phyloP scores from a whole-genome alignment of 2,329 filamentous ascomycete genomes.

The Tothia fuscella region DNA sequence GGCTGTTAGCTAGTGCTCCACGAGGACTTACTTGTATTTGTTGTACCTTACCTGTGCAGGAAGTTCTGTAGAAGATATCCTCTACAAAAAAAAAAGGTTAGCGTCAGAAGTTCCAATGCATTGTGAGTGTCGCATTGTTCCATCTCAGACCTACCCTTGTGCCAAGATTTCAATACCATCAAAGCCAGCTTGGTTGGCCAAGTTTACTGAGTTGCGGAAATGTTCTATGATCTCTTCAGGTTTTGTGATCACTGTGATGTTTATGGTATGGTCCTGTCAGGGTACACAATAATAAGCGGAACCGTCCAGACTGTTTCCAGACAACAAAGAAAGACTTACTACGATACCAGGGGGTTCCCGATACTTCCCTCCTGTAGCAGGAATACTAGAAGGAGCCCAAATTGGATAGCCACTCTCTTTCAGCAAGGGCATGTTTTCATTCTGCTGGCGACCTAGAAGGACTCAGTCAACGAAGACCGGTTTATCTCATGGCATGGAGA shows the following conservation, averaged over 20 bases:
- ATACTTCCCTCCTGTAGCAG: conserved; percentile 15
- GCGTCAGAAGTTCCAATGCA: not conserved
- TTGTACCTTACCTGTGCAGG: not conserved
- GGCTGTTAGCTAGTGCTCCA: not conserved
- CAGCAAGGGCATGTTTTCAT: conserved; percentile 17
- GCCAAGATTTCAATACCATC: conserved; percentile 14
- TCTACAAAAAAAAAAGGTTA: too few relatives aligned
- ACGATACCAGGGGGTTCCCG: conserved; percentile 13
- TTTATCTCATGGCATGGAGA: too few relatives aligned
- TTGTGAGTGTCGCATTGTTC: not conserved
- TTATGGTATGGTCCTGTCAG: not conserved
- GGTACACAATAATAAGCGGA: too few relatives aligned
- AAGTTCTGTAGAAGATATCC: conserved; percentile 14
- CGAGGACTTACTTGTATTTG: not conserved
- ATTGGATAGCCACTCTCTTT: conserved; percentile 14
- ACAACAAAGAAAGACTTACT: conserved; percentile 1
- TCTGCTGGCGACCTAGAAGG: conserved; percentile 13
- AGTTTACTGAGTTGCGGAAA: not conserved
- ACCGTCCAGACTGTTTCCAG: too few relatives aligned
- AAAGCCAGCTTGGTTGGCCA: not conserved
- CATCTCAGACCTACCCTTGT: conserved; percentile 9
- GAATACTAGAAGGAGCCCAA: conserved; percentile 15
- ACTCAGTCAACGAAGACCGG: too few relatives aligned
- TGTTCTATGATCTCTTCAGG: not conserved
- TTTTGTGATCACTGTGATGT: not conserved